phyloP scores from a whole-genome alignment of 2,329 filamentous ascomycete species.

The Pseudogymnoascus sp. region DNA sequence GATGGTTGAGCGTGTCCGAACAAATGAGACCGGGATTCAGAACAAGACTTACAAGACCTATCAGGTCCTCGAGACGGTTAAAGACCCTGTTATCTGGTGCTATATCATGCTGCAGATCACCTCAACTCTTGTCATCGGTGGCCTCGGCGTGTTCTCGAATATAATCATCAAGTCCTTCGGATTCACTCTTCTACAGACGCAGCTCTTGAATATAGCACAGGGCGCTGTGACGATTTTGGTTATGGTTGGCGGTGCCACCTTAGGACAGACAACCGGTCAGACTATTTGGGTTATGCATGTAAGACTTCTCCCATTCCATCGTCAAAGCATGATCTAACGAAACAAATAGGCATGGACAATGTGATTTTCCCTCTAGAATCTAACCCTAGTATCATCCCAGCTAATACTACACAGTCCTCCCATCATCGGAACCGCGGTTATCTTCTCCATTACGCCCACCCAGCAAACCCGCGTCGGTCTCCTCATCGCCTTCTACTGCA shows the following conservation, averaged over 20 bases:
- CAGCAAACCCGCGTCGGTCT: conserved; percentile 19
- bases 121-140: conserved; percentile 28
- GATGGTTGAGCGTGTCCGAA: conserved; percentile 32
- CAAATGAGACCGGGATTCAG: conserved; percentile 21
- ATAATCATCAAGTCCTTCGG: conserved; percentile 27
- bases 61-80: conserved; percentile 32
- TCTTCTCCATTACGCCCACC: conserved; percentile 21
- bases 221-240: conserved; percentile 23
- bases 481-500: conserved; percentile 26
- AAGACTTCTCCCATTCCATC: not conserved
- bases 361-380: not conserved
- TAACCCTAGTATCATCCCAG: not conserved
- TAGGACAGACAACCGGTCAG: conserved; percentile 19
- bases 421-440: conserved; percentile 22
- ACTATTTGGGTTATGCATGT: conserved; percentile 22
- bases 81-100: conserved; percentile 28
- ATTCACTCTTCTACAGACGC: conserved; percentile 24
- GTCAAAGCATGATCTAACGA: not conserved
- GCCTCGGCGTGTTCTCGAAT: conserved; percentile 32
- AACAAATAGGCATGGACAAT: conserved; percentile 10
- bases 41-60: conserved; percentile 33
- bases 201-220: conserved; percentile 27
- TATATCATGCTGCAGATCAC: conserved; percentile 22
- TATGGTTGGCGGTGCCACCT: conserved; percentile 22
- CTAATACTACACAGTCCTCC: conserved; percentile 15